Conservation (phyloP, 2,329 filamentous ascomycete species). For the Cylindrodendrum hubeiense region DNA sequence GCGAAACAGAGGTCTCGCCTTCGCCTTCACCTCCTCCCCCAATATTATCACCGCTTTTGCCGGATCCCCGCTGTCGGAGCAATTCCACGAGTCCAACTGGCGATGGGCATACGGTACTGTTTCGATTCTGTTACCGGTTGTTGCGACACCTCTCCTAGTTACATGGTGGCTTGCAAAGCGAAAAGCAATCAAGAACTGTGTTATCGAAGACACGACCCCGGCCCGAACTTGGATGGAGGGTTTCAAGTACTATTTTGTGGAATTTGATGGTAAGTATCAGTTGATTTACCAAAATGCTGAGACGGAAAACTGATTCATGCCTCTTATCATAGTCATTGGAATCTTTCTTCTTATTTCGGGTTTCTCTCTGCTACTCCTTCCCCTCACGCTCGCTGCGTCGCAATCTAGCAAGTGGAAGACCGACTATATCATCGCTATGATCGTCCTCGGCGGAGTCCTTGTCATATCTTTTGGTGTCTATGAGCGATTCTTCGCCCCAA, state of each 20-base stretch:
- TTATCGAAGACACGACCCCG: background rate
- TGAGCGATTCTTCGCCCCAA: slow-evolving; percentile 61
- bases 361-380: slow-evolving; percentile 64
- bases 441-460: slow-evolving; percentile 62
- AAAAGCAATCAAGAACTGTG: background rate
- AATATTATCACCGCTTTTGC: slow-evolving; percentile 53
- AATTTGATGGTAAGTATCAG: slow-evolving; percentile 39
- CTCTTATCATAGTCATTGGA: slow-evolving; percentile 52
- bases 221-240: background rate
- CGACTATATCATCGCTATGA: slow-evolving; percentile 57
- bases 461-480: slow-evolving; percentile 60
- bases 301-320: too few species aligned
- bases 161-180: background rate
- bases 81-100: slow-evolving; percentile 40
- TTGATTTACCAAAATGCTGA: too few species aligned
- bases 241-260: slow-evolving; percentile 24
- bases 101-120: slow-evolving; percentile 37
- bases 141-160: background rate
- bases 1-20: slow-evolving; percentile 46
- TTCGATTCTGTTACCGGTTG: background rate
- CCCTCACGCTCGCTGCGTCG: slow-evolving; percentile 56
- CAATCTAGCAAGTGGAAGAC: slow-evolving; percentile 52
- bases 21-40: slow-evolving; percentile 46
- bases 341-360: slow-evolving; percentile 63
- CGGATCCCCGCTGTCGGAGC: slow-evolving; percentile 40